Evolutionary conservation across 768 basidiomycete species (phyloP).

Genomic region (Boletus rubroflammeus): DNA sequence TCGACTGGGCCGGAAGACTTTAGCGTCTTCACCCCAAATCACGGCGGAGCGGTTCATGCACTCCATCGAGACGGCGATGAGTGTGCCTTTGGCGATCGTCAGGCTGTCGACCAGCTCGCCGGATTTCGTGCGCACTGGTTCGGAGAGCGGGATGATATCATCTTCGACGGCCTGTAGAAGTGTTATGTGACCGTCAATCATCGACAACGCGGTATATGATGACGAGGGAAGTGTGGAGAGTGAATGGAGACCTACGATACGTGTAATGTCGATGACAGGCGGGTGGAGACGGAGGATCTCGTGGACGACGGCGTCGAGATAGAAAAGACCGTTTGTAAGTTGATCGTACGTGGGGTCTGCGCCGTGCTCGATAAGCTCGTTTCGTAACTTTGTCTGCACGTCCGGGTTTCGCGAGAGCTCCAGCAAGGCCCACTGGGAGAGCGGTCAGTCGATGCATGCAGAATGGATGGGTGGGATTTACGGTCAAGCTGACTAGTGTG

Average conservation of each 20-base stretch:
- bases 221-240: not conserved
- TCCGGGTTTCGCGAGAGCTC: conserved; percentile 46
- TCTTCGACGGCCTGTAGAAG: conserved; percentile 42
- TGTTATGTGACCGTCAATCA: not conserved
- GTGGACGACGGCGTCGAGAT: conserved; percentile 45
- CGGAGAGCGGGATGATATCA: conserved; percentile 35
- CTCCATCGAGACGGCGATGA: conserved; percentile 40
- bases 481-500: conserved; percentile 17
- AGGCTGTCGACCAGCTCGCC: conserved; percentile 39
- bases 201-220: not conserved
- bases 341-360: conserved; percentile 55
- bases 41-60: conserved; percentile 47
- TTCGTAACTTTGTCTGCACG: conserved; percentile 45
- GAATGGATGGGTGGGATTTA: not conserved
- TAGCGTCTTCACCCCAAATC: conserved; percentile 60
- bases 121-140: conserved; percentile 41
- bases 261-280: conserved; percentile 26
- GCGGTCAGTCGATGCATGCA: not conserved
- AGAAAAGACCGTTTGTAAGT: conserved; percentile 46
- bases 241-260: conserved; percentile 5
- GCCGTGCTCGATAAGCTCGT: conserved; percentile 43
- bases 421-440: conserved; percentile 50
- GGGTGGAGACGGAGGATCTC: conserved; percentile 45
- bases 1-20: conserved; percentile 57
- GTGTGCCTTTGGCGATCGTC: conserved; percentile 44